Conservation (phyloP, 768 basidiomycete genomes). For the Panellus pusillus region DNA sequence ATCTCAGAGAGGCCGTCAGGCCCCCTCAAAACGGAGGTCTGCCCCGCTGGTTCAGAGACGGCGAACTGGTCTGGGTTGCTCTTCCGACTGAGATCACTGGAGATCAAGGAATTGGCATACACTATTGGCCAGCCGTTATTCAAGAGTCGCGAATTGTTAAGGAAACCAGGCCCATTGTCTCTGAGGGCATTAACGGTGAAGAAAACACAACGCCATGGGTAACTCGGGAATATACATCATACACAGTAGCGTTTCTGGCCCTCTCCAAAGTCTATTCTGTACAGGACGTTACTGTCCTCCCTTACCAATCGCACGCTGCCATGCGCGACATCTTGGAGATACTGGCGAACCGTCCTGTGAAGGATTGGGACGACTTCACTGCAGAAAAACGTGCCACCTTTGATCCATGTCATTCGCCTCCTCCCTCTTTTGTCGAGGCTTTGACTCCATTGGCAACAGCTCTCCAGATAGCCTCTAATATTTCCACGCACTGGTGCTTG, state of each 20-base stretch:
- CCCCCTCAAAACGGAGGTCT: constrained; percentile 38
- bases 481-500: constrained; percentile 68
- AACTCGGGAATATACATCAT: constrained; percentile 30
- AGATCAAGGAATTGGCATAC: constrained; percentile 45
- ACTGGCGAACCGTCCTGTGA: constrained; percentile 44
- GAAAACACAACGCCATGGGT: constrained; percentile 2
- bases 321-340: constrained; percentile 50
- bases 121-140: constrained; percentile 75
- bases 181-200: not conserved
- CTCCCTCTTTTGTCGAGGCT: constrained; percentile 48
- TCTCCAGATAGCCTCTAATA: constrained; percentile 63
- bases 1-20: constrained; percentile 58
- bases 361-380: constrained; percentile 42
- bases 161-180: constrained; percentile 34
- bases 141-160: constrained; percentile 55
- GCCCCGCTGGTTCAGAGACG: constrained; percentile 63
- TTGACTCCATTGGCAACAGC: constrained; percentile 68
- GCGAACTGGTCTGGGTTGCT: constrained; percentile 72
- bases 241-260: constrained; percentile 69
- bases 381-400: constrained; percentile 44
- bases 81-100: constrained; percentile 51
- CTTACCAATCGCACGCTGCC: constrained; percentile 71
- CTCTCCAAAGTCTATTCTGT: constrained; percentile 49
- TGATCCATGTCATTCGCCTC: constrained; percentile 43
- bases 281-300: constrained; percentile 61